Evolutionary conservation across 2,329 filamentous ascomycete genomes (phyloP).

Genomic region (Arthrinium puccinioides): DNA sequence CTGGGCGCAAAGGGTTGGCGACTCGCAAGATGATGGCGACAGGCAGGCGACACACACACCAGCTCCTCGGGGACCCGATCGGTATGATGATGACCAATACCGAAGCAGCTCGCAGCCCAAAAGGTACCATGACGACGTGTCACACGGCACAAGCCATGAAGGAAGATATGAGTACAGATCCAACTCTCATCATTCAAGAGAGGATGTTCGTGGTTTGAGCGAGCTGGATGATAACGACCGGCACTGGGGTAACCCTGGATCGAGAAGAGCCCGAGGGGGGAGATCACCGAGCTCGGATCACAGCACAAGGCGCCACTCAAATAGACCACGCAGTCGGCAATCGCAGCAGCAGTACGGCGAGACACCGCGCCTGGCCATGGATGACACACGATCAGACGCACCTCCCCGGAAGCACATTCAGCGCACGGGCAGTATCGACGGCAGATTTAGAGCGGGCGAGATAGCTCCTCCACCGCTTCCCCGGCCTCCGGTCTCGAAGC

Average conservation of each 20-base stretch:
- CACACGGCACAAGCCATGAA: not conserved
- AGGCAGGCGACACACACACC: not conserved
- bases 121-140: not conserved
- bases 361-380: no score
- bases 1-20: not conserved
- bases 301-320: not conserved
- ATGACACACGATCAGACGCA: no score
- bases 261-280: not conserved
- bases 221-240: not conserved
- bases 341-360: not conserved
- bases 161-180: not conserved
- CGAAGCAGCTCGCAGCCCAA: not conserved
- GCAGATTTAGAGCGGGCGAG: not conserved
- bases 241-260: not conserved
- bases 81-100: not conserved
- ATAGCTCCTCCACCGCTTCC: not conserved
- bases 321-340: not conserved
- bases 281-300: not conserved
- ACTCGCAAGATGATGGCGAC: not conserved
- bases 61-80: not conserved
- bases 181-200: not conserved
- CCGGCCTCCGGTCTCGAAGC: no score
- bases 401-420: no score
- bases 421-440: no score
- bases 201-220: not conserved